phyloP scores from a whole-genome alignment of 1,139 yeast genomes.

The Zygosaccharomyces pseudobailii region DNA sequence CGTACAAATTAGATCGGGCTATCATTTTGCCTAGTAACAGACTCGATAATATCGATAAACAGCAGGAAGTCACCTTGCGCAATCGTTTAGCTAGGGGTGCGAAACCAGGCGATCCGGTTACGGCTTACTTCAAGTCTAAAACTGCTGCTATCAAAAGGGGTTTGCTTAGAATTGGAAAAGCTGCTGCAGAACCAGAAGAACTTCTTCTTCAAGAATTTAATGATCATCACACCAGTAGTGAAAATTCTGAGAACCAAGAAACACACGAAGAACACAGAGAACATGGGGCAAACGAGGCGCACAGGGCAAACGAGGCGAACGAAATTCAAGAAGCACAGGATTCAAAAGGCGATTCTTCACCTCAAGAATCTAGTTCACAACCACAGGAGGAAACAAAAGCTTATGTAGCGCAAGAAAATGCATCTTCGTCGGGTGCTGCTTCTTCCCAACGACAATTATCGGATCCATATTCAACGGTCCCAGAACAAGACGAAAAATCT shows the following conservation, averaged over 20 bases:
- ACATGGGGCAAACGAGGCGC: not conserved
- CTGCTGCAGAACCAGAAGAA: slow-evolving; percentile 6
- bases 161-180: slow-evolving; percentile 5
- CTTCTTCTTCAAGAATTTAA: slow-evolving; percentile 5
- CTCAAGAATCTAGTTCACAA: slow-evolving; percentile 2
- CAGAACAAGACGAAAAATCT: not conserved
- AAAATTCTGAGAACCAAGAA: slow-evolving; percentile 2
- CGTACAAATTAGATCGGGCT: slow-evolving; percentile 91
- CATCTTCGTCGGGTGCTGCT: not conserved
- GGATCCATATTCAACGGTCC: not conserved
- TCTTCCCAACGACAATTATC: not conserved
- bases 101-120: slow-evolving; percentile 17
- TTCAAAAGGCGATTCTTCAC: slow-evolving; percentile 1
- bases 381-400: slow-evolving; percentile 2
- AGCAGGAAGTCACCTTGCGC: slow-evolving; percentile 45
- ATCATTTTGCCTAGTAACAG: slow-evolving; percentile 77
- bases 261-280: not conserved
- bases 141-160: slow-evolving; percentile 10
- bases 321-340: not conserved
- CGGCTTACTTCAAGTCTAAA: slow-evolving; percentile 17
- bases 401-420: not conserved
- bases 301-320: not conserved
- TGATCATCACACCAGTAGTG: slow-evolving; percentile 1
- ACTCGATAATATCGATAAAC: slow-evolving; percentile 60
- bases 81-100: slow-evolving; percentile 5